Conservation (phyloP, 2,329 filamentous ascomycete genomes). For the Trichothecium roseum region DNA sequence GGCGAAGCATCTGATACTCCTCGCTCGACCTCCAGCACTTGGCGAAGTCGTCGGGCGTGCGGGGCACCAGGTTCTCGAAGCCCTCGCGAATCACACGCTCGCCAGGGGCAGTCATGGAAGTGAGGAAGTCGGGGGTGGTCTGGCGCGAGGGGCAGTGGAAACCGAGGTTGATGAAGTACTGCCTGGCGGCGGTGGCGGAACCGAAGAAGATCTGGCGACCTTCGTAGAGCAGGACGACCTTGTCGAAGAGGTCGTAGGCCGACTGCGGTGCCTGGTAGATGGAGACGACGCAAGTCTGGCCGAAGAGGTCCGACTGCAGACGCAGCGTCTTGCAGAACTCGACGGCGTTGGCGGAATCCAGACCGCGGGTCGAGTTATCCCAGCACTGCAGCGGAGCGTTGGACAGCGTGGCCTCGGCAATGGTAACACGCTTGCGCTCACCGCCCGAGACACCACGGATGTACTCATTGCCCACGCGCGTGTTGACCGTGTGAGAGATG, state of each 20-base stretch:
- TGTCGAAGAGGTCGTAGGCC: conserved; percentile 50
- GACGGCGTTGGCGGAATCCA: conserved; percentile 42
- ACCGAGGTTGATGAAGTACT: conserved; percentile 57
- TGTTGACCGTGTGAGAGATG: conserved; percentile 43
- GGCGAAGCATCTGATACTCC: conserved; percentile 14
- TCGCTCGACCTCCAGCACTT: conserved; percentile 19
- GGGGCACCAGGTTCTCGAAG: conserved; percentile 30
- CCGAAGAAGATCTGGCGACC: conserved; percentile 56
- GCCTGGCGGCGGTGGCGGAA: conserved; percentile 43
- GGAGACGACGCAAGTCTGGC: conserved; percentile 36
- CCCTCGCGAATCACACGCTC: conserved; percentile 46
- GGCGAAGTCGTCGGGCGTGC: conserved; percentile 25
- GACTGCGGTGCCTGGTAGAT: conserved; percentile 47
- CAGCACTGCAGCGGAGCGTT: conserved; percentile 16
- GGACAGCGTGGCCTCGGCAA: conserved; percentile 17
- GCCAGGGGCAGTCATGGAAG: conserved; percentile 52
- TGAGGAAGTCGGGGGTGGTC: conserved; percentile 63
- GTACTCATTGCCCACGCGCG: conserved; percentile 42
- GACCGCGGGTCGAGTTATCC: conserved; percentile 41
- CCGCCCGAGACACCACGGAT: conserved; percentile 42
- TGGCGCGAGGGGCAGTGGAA: conserved; percentile 57
- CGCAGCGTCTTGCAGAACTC: conserved; percentile 43
- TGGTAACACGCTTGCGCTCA: conserved; percentile 29
- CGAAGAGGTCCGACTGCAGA: conserved; percentile 35
- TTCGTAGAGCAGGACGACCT: conserved; percentile 47